Evolutionary conservation across 2,329 filamentous ascomycete species (phyloP).

Genomic region (Harringtonia aguacate): DNA sequence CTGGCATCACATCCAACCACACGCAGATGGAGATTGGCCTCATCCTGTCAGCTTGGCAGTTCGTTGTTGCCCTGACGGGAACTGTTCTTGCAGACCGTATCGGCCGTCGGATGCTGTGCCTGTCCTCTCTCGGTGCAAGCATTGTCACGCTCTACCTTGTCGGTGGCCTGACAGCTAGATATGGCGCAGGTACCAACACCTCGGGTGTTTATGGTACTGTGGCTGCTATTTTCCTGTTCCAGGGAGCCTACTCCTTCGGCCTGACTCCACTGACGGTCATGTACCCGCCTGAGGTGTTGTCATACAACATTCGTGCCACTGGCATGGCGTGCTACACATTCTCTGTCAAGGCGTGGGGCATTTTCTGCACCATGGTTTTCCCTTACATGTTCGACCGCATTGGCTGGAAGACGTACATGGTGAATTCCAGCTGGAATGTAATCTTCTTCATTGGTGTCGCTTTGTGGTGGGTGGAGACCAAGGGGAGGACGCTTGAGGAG

Average conservation of each 20-base stretch:
- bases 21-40: constrained; percentile 14
- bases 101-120: constrained; percentile 13
- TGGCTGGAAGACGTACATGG: constrained; percentile 38
- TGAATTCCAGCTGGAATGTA: constrained; percentile 30
- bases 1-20: constrained; percentile 10
- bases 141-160: constrained; percentile 15
- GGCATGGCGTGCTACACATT: constrained; percentile 30
- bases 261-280: constrained; percentile 37
- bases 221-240: constrained; percentile 45
- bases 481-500: constrained; percentile 17
- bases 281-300: constrained; percentile 28
- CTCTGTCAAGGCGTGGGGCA: constrained; percentile 30
- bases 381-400: constrained; percentile 34
- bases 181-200: background rate
- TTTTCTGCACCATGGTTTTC: constrained; percentile 32
- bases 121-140: constrained; percentile 30
- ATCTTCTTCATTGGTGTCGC: constrained; percentile 30
- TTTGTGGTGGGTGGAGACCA: constrained; percentile 37
- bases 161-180: constrained; percentile 33
- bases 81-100: constrained; percentile 14
- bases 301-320: constrained; percentile 28
- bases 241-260: constrained; percentile 38
- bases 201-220: constrained; percentile 15
- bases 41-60: constrained; percentile 12
- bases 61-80: constrained; percentile 12